phyloP scores from a whole-genome alignment of 2,329 filamentous ascomycete genomes.

The Fusarium sp. region DNA sequence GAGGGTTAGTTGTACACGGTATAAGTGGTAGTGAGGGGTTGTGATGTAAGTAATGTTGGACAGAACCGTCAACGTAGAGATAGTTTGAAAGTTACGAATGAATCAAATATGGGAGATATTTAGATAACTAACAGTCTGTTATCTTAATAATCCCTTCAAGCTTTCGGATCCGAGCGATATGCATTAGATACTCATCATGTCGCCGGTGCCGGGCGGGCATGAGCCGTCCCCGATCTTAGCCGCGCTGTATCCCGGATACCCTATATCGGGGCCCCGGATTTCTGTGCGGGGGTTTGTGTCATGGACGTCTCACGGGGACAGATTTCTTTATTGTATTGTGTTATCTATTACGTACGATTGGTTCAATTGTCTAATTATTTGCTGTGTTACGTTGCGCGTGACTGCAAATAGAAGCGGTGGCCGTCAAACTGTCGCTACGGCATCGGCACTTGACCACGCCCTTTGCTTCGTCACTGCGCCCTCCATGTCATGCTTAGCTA shows the following conservation, averaged over 20 bases:
- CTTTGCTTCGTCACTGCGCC: conserved; percentile 37
- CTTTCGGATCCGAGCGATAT: conserved; percentile 28
- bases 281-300: conserved; percentile 30
- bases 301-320: conserved; percentile 21
- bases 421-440: conserved; percentile 13
- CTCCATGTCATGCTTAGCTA: conserved; percentile 23
- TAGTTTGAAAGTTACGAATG: background rate
- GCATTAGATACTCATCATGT: conserved; percentile 23
- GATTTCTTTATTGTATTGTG: conserved; percentile 7
- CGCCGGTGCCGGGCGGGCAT: conserved; percentile 41
- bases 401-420: conserved; percentile 8
- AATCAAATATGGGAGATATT: background rate
- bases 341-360: conserved; percentile 30
- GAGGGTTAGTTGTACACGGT: conserved; percentile 1
- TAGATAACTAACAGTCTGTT: conserved; percentile 3
- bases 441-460: conserved; percentile 34
- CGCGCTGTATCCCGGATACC: conserved; percentile 42
- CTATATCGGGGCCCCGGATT: conserved; percentile 30
- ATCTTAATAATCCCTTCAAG: conserved; percentile 28
- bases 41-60: background rate
- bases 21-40: conserved; percentile 16
- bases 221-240: conserved; percentile 42
- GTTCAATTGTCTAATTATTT: background rate
- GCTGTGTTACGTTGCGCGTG: conserved; percentile 17
- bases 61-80: background rate